These are phyloP conservation scores for Thymus quinquecostatus DNA, from an alignment of 257 asterid species.

Conservation along the genomic window DNA sequence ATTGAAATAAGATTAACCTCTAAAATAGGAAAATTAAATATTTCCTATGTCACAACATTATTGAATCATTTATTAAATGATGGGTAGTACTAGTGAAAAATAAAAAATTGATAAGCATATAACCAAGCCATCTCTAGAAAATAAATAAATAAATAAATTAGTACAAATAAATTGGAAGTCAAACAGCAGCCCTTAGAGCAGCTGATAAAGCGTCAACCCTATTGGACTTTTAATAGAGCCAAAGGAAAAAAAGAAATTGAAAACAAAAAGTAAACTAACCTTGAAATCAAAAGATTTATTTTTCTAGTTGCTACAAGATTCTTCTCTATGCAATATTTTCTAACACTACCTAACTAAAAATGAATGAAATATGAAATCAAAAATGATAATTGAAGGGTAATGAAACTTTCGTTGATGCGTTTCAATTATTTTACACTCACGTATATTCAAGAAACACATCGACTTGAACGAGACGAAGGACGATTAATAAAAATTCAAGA, in stretches of 20 bases:
- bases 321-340: slow-evolving; percentile 15
- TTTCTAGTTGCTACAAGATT: neutral
- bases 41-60: neutral
- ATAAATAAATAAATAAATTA: too few species aligned
- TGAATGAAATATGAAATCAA: too few species aligned
- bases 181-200: slow-evolving; percentile 6
- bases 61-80: neutral
- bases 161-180: slow-evolving; percentile 20
- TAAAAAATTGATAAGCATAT: neutral
- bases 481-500: neutral
- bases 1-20: too few species aligned
- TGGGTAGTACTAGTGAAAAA: too few species aligned
- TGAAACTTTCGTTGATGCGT: too few species aligned
- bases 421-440: too few species aligned
- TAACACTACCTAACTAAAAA: neutral
- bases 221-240: slow-evolving; percentile 6
- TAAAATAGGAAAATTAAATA: too few species aligned
- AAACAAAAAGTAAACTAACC: neutral
- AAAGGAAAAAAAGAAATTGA: neutral
- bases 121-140: too few species aligned
- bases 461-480: too few species aligned
- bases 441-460: too few species aligned
- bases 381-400: too few species aligned
- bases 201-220: slow-evolving; percentile 15
- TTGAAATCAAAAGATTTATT: neutral